Base-by-base conservation (phyloP, 768 basidiomycete genomes). In the Lactarius indigo region DNA sequence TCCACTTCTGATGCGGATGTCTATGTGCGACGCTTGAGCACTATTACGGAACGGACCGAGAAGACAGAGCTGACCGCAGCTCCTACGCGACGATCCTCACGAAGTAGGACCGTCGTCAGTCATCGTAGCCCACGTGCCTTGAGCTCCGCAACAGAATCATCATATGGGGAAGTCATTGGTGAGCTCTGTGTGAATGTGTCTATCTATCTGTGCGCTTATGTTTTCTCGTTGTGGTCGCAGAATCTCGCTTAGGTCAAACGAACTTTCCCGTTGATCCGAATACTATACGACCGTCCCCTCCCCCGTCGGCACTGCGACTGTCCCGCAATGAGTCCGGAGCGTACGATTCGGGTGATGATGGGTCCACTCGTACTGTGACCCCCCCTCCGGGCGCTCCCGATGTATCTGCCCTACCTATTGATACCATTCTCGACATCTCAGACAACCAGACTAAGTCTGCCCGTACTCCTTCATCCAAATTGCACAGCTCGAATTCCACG, bases 141-240 rank as follows among this genome's bases (percentile, higher is more conserved):
- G 20, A 67, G 62, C 41, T 52, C 65, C 61, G 77, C 79, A 28
- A 81, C 80, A 0, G 85, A 87, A 17, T 86, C 87, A 1, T 75
- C 75, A 6, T 91, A 91, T 70, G 89, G 89, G 4, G 80, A 82
- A 66, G 74, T 85, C 23, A 78, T 90, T 57, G 84, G 89, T 86
- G 70, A 64, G 85, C 74, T 55, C 3, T 26, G 33, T 58, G 33
- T 41, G 28, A 41, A 39, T 15, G 37, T 10, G 26, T 42, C n/a
- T 12, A 18, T 18, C n/a, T 47, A 35, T 44, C 42, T 1, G 12
- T 6, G n/a, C n/a, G 37, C n/a, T 33, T 9, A 52, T 28, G n/a
- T 66, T 13, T 23, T 3, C 26, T 8, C 50, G 5, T 18, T 63
- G 35, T 28, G 44, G 33, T 57, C 42, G 61, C 54, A 72, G 71